Conservation (phyloP, 345 rosid genomes). For the Luvunga scandens region DNA sequence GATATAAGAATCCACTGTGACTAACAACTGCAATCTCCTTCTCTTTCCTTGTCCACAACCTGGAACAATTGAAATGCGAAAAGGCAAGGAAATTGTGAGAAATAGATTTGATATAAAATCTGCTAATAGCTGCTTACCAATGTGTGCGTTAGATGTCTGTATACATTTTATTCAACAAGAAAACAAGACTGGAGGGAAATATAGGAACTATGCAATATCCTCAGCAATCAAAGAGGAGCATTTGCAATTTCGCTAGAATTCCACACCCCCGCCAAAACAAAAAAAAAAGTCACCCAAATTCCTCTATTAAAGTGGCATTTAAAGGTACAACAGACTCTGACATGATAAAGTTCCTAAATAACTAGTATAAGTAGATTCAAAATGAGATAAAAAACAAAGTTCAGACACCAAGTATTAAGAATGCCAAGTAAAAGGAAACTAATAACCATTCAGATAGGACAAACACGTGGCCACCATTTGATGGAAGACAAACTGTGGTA, state of each 20-base stretch:
- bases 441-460: neutral
- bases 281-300: neutral
- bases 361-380: neutral
- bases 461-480: neutral
- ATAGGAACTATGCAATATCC: neutral
- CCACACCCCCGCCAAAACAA: no score
- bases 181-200: neutral
- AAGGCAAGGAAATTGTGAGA: neutral
- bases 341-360: neutral
- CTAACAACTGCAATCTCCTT: conserved; percentile 77
- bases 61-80: conserved; percentile 23
- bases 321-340: neutral
- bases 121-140: neutral
- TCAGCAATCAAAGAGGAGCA: neutral
- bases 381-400: neutral
- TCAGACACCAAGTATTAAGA: neutral
- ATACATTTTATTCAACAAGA: neutral
- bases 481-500: neutral
- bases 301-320: neutral
- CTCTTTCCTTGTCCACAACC: conserved; percentile 75
- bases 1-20: conserved; percentile 67
- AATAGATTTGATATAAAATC: neutral
- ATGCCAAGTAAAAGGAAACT: neutral
- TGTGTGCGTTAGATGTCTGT: neutral
- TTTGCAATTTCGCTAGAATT: no score